Base-by-base conservation (phyloP, 2,329 filamentous ascomycete genomes). In the Trichoderma sp. region DNA sequence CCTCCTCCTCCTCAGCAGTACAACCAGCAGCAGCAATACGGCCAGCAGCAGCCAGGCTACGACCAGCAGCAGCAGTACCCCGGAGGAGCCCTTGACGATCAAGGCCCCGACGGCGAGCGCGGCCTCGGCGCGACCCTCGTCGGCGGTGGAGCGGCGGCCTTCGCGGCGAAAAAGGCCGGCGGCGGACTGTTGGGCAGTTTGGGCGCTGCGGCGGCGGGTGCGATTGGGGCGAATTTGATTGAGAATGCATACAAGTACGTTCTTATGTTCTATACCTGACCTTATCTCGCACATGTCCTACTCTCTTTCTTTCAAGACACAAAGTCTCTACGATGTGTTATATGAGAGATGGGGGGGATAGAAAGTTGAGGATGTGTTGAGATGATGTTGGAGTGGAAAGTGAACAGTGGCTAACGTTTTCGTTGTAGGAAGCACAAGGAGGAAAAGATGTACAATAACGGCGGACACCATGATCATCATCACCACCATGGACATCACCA, bases 61-160 rank as follows among this genome's bases (percentile, higher is more conserved):
- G 48, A 51, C 15, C 48, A 51, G 26, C 48, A 51, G 24, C 7
- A 30, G 28, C 14, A 44, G 12, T 45, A 45, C 43, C 58, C 70
- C 28, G 71, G 71, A 14, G 70, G 70, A 5, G 69, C 66, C n/a
- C 68, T 70, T 15, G 72, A 50, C 19, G 34, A 34, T 3, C 7
- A 2, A 12, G 73, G 72, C 10, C 76, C 76, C 5, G 73, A 78
- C 47, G 76, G 76, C 50, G 84, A 87, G n/a, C 82, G 83, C 55
- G 85, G 85, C 41, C 78, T 87, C 19, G 83, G 83, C 4, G 82
- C 84, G 1, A 81, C 83, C 3, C 70, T 87, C 28, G 69, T 83
- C 1, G 84, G 84, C 24, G 81, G 82, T 61, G 83, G 80, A 19
- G 83, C 78, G 1, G 84, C 82, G n/a, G 84, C 81, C 7, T 85